Evolutionary conservation across 2,329 filamentous ascomycete species (phyloP).

Genomic region (Colletotrichum sp.): DNA sequence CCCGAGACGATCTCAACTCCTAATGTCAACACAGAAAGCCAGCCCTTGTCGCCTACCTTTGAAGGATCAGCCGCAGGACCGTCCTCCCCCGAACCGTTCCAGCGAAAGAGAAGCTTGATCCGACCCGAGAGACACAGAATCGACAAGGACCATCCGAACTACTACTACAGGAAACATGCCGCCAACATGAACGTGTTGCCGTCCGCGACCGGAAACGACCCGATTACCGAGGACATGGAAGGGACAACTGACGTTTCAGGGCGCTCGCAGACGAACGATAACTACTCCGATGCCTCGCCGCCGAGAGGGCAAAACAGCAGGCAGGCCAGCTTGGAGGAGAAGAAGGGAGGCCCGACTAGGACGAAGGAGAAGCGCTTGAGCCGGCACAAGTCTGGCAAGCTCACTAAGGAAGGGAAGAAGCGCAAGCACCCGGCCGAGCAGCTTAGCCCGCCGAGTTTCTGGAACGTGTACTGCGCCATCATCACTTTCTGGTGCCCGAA

Average conservation of each 20-base stretch:
- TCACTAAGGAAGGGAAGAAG: constrained; percentile 64
- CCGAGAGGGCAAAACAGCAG: constrained; percentile 32
- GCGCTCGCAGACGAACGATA: constrained; percentile 46
- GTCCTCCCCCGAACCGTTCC: constrained; percentile 35
- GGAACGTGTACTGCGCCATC: constrained; percentile 94
- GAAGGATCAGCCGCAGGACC: constrained; percentile 30
- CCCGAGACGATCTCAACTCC: constrained; percentile 61
- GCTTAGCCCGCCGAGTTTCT: constrained; percentile 81
- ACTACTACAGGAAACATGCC: constrained; percentile 94
- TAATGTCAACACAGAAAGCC: constrained; percentile 60
- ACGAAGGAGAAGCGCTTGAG: constrained; percentile 41
- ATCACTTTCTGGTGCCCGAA: constrained; percentile 95
- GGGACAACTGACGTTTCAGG: constrained; percentile 62
- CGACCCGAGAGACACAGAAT: constrained; percentile 87
- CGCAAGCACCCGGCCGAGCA: constrained; percentile 63
- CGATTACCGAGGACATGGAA: constrained; percentile 80
- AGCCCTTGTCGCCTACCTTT: constrained; percentile 58
- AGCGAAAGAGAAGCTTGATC: constrained; percentile 86
- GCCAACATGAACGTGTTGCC: constrained; percentile 90
- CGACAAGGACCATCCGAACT: constrained; percentile 88
- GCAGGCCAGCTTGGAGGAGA: constrained; percentile 37
- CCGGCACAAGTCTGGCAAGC: constrained; percentile 61
- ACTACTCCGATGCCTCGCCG: constrained; percentile 46
- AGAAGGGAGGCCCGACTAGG: constrained; percentile 37
- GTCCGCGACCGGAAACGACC: constrained; percentile 91